Conservation (phyloP, 352 stramenopile species). For the Pythium oligandrum region DNA sequence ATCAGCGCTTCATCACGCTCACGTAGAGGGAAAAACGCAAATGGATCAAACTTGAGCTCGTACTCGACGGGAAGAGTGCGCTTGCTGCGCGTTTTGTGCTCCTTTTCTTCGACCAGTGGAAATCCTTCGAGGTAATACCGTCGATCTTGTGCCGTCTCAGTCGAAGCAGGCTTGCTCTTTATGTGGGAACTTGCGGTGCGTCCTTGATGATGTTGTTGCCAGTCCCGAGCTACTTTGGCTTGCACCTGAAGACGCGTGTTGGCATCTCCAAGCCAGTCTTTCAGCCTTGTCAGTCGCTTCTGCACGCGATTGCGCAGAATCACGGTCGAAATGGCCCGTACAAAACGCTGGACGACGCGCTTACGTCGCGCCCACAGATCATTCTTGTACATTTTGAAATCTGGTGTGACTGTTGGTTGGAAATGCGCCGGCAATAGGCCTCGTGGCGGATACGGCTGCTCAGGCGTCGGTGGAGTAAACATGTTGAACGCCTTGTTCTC, state of each 20-base stretch:
- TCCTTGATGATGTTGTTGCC: background rate
- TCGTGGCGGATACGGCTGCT: constrained; percentile 23
- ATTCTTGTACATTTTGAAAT: constrained; percentile 88
- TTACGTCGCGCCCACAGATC: constrained; percentile 78
- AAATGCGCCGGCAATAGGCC: constrained; percentile 42
- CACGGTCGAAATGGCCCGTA: constrained; percentile 65
- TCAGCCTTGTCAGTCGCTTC: constrained; percentile 48
- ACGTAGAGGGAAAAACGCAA: constrained; percentile 57
- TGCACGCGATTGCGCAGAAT: constrained; percentile 64
- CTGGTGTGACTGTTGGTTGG: constrained; percentile 24
- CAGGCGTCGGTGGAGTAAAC: constrained; percentile 19
- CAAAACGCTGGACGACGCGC: constrained; percentile 58
- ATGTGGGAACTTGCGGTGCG: background rate
- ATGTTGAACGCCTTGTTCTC: constrained; percentile 28
- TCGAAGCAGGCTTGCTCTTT: background rate
- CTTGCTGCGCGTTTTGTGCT: constrained; percentile 26
- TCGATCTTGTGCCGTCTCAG: background rate
- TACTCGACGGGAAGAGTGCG: constrained; percentile 41
- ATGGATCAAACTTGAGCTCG: constrained; percentile 43
- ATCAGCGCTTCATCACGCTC: constrained; percentile 64
- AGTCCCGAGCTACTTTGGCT: background rate
- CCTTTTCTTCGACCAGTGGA: constrained; percentile 55
- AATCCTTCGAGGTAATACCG: constrained; percentile 45
- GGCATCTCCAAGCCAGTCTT: constrained; percentile 40
- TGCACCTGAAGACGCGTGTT: constrained; percentile 46